A percentile compares a stretch with the other conserved stretches of the same genome.
Evolutionary conservation across 495 filamentous ascomycete genomes (phyloP).

Genomic region (Podospora pseudopauciseta): DNA sequence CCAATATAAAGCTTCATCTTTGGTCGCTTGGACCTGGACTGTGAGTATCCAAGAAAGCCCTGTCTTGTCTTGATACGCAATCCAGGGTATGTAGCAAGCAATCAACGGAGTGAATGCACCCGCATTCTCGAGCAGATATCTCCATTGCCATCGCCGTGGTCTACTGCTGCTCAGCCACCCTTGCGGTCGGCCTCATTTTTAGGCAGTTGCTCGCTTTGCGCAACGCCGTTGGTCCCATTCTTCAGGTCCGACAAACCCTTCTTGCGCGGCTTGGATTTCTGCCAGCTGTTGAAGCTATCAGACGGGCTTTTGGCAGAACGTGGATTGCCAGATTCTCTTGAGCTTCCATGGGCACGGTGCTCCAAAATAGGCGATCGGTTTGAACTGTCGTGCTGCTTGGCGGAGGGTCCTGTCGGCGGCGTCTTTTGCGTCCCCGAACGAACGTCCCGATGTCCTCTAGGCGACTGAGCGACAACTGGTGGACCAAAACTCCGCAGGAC

Average conservation of each 20-base stretch:
- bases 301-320: conserved; percentile 50
- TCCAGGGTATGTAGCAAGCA: background rate
- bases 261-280: conserved; percentile 48
- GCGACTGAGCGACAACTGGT: conserved; percentile 15
- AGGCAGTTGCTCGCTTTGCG: conserved; percentile 46
- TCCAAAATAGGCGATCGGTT: conserved; percentile 29
- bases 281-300: conserved; percentile 43
- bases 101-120: background rate
- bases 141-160: background rate
- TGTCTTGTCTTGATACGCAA: background rate
- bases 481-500: conserved; percentile 38
- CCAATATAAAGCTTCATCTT: conserved; percentile 26
- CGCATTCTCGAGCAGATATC: background rate
- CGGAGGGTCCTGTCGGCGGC: conserved; percentile 19
- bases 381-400: conserved; percentile 23
- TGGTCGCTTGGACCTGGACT: conserved; percentile 9
- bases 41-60: conserved; percentile 32
- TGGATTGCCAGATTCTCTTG: conserved; percentile 45
- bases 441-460: conserved; percentile 14
- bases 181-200: conserved; percentile 52
- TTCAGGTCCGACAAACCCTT: conserved; percentile 41
- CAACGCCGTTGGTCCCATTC: conserved; percentile 30
- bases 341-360: conserved; percentile 34
- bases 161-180: conserved; percentile 41
- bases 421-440: conserved; percentile 23